phyloP scores from a whole-genome alignment of 2,329 filamentous ascomycete genomes.

The Xylaria sp. region DNA sequence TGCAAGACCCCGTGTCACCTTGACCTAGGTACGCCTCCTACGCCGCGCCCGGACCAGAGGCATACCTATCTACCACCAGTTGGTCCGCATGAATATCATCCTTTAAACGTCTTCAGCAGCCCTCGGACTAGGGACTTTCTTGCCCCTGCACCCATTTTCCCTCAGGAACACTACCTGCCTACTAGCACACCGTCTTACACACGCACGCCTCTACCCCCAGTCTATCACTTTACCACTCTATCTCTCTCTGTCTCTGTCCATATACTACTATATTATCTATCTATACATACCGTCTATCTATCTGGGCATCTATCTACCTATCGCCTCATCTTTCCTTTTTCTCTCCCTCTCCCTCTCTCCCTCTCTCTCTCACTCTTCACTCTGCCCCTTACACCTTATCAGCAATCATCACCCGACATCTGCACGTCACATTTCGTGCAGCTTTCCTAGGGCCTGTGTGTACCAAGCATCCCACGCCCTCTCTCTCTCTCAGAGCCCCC shows the following conservation, averaged over 20 bases:
- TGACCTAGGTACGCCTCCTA: constrained; percentile 15
- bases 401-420: constrained; percentile 28
- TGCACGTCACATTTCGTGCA: constrained; percentile 36
- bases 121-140: constrained; percentile 26
- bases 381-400: constrained; percentile 26
- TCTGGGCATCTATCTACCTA: constrained; percentile 10
- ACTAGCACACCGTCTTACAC: not conserved
- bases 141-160: constrained; percentile 24
- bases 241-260: constrained; percentile 3
- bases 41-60: constrained; percentile 15
- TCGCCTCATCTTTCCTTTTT: constrained; percentile 15
- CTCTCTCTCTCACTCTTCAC: constrained; percentile 14
- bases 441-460: constrained; percentile 22
- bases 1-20: constrained; percentile 31
- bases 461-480: constrained; percentile 32
- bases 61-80: constrained; percentile 19
- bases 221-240: not conserved
- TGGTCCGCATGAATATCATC: constrained; percentile 34
- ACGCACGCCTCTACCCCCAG: not conserved
- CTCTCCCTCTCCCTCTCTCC: constrained; percentile 8
- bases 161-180: constrained; percentile 23
- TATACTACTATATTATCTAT: not conserved
- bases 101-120: constrained; percentile 35
- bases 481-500: constrained; percentile 29
- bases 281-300: no score